phyloP scores from a whole-genome alignment of 106 monocot species.

The Acanthochlamys bracteata region DNA sequence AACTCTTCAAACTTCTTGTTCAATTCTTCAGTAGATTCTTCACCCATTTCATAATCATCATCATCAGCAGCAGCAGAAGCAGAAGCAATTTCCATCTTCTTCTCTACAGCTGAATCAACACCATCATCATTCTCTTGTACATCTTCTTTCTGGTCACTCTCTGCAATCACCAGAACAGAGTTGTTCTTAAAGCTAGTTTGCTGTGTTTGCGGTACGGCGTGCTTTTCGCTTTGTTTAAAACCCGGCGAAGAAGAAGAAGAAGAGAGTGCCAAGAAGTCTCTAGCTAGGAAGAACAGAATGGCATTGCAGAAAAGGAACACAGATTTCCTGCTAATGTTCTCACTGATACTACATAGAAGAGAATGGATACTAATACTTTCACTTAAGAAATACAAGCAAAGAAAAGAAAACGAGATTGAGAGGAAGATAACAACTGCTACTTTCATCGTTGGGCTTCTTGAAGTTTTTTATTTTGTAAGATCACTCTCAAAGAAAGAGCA shows the following conservation, averaged over 20 bases:
- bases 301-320: conserved; percentile 45
- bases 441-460: too few species aligned
- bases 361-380: not conserved
- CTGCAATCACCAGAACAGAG: not conserved
- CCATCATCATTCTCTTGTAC: not conserved
- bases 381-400: too few species aligned
- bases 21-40: conserved; percentile 25
- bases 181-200: not conserved
- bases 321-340: conserved; percentile 19
- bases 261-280: conserved; percentile 33
- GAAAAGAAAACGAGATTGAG: too few species aligned
- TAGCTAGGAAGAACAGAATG: conserved; percentile 45
- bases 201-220: too few species aligned
- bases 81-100: not conserved
- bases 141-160: not conserved
- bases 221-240: not conserved
- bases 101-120: conserved; percentile 13
- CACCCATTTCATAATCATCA: not conserved
- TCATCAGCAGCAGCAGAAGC: too few species aligned
- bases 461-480: too few species aligned
- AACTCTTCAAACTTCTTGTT: conserved; percentile 47
- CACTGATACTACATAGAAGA: not conserved
- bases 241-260: not conserved
- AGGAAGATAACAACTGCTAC: too few species aligned
- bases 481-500: too few species aligned